phyloP scores from a whole-genome alignment of 164 flowering plant genomes.

The Dillenia turbinata region DNA sequence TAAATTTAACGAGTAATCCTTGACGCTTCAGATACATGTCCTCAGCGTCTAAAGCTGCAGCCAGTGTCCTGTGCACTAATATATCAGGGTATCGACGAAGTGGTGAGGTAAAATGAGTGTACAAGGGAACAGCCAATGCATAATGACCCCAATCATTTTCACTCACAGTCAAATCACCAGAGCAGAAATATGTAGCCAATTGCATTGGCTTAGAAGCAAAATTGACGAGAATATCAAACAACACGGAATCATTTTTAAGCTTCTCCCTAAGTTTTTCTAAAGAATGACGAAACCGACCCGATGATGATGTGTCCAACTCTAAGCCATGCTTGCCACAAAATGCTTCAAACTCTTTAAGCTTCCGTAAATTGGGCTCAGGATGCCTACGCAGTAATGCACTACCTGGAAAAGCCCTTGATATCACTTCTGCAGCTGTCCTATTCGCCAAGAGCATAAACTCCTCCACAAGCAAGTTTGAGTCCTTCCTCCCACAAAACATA shows the following conservation, averaged over 20 bases:
- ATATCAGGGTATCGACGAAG: slow-evolving; percentile 92
- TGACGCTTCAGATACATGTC: slow-evolving; percentile 32
- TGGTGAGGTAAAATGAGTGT: slow-evolving; percentile 96
- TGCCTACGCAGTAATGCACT: slow-evolving; percentile 82
- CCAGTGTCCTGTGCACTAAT: slow-evolving; percentile 79
- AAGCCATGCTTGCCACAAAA: slow-evolving; percentile 77
- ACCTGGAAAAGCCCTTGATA: slow-evolving; percentile 76
- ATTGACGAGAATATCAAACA: slow-evolving; percentile 61
- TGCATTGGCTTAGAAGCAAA: slow-evolving; percentile 92
- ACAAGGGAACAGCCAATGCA: slow-evolving; percentile 75
- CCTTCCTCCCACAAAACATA: slow-evolving; percentile 35
- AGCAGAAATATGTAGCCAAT: slow-evolving; percentile 73
- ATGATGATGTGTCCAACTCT: slow-evolving; percentile 70
- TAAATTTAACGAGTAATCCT: slow-evolving; percentile 10
- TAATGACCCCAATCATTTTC: slow-evolving; percentile 74
- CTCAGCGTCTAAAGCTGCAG: slow-evolving; percentile 83
- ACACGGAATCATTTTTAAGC: slow-evolving; percentile 60
- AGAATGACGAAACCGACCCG: slow-evolving; percentile 62
- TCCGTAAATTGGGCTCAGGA: slow-evolving; percentile 77
- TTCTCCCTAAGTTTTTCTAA: slow-evolving; percentile 51
- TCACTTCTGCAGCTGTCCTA: slow-evolving; percentile 79
- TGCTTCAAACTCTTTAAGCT: slow-evolving; percentile 72
- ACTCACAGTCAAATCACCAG: slow-evolving; percentile 48
- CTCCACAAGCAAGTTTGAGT: slow-evolving; percentile 76
- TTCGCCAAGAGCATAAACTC: slow-evolving; percentile 97